These are phyloP conservation scores for Harrya chromipes DNA, from an alignment of 768 basidiomycete genomes.

Conservation along the genomic window DNA sequence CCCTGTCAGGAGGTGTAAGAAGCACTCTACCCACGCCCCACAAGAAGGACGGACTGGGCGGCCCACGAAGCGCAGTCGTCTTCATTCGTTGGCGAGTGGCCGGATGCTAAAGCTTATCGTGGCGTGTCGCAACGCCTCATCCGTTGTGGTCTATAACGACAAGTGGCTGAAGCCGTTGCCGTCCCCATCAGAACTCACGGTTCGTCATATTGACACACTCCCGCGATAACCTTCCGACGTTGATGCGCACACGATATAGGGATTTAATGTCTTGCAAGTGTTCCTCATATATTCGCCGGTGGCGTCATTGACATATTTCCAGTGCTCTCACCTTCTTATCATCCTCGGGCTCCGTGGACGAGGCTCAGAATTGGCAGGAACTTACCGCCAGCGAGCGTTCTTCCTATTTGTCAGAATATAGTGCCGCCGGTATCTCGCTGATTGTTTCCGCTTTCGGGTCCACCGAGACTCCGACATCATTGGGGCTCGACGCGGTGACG, in stretches of 20 bases:
- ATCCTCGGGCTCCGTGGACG: constrained; percentile 38
- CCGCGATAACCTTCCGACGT: neutral
- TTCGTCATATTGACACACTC: constrained; percentile 13
- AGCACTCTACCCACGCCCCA: constrained; percentile 13
- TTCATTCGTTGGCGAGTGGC: constrained; percentile 5
- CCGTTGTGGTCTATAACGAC: constrained; percentile 41
- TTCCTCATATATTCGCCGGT: neutral
- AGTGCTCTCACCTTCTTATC: constrained; percentile 44
- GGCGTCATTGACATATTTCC: neutral
- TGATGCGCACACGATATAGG: constrained; percentile 13
- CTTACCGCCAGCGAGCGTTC: constrained; percentile 36
- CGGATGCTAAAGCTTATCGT: too few species aligned
- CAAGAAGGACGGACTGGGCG: constrained; percentile 14
- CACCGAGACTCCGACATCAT: constrained; percentile 39
- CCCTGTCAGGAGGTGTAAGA: constrained; percentile 22
- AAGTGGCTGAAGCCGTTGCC: constrained; percentile 44
- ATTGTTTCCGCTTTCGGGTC: constrained; percentile 56
- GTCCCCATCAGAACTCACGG: constrained; percentile 40
- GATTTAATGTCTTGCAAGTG: constrained; percentile 35
- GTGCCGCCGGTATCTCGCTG: constrained; percentile 51
- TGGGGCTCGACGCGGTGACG: constrained; percentile 36
- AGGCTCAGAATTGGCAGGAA: too few species aligned
- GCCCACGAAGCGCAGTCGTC: constrained; percentile 23
- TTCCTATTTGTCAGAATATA: constrained; percentile 45
- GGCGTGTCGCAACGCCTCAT: too few species aligned